Evolutionary conservation across 768 basidiomycete genomes (phyloP), one percentile per base, ranked within the genome.

Genomic region (Pleurotus pulmonarius): DNA sequence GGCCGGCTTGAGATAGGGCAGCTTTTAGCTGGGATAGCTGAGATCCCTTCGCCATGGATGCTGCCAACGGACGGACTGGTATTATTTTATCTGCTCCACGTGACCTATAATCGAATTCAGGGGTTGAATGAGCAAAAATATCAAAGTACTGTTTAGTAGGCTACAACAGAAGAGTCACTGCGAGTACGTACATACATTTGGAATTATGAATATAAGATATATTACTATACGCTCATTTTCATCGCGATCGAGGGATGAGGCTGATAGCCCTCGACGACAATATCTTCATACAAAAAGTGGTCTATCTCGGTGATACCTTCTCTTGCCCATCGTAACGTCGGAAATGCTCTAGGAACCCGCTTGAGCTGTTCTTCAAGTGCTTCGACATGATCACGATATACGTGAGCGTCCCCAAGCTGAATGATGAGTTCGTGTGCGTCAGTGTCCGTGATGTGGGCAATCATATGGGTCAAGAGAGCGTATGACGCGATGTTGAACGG

Each of bases 401-500:
- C 92, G 64, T 99, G 97, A 1, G 97, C 95, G 65, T 99, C 97
- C 2, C 97, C 97, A 62, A 98, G 90, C 70, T 97, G 95, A 59
- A 98, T 90, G 65, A 96, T 79, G 55, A 99, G 84, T 68, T 97
- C 95, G 68, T 89, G 86, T 0, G 97, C 83, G 29, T 87, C 83
- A 3, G 92, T 94, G 44, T 81, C 79, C 11, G 96, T 98, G 57
- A 97, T 85, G 22, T 83, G 87, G n/a, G 96, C 95, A 60, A 99
- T 84, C 92, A 99, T 94, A 71, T 98, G 94, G 0, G 95, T 97
- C 54, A 99, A 84, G 18, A 99, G 83, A 5, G 97, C 91, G 70
- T 98, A 99, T 0, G 97, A 98, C 11, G 96, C 97, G 71, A 99
- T 98, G 72, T 99, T 99, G 83, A 99, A 99, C 0, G 96, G 96